phyloP scores from a whole-genome alignment of 78 protist genomes.

The slime mould (Dictyostelium discoideum) region dicty_2.7 NC_007089.4:5941501-5942000 shows the following conservation, averaged over 20 bases:
- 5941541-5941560: background rate
- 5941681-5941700: background rate
- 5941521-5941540: background rate
- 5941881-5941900: background rate
- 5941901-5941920: background rate
- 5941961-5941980: background rate
- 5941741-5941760: background rate
- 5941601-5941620: constrained; percentile 11
- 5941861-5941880: background rate
- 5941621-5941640: background rate
- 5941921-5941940: background rate
- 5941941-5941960: background rate
- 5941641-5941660: background rate
- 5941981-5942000: background rate
- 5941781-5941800: background rate
- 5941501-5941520: constrained; percentile 26
- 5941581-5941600: background rate
- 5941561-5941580: background rate
- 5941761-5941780: background rate
- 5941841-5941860: background rate
- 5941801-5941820: background rate
- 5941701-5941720: background rate
- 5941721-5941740: background rate
- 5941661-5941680: background rate
- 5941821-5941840: background rate